Conservation (phyloP, 495 filamentous ascomycete species). For the Pyrenopolyporus hunteri region DNA sequence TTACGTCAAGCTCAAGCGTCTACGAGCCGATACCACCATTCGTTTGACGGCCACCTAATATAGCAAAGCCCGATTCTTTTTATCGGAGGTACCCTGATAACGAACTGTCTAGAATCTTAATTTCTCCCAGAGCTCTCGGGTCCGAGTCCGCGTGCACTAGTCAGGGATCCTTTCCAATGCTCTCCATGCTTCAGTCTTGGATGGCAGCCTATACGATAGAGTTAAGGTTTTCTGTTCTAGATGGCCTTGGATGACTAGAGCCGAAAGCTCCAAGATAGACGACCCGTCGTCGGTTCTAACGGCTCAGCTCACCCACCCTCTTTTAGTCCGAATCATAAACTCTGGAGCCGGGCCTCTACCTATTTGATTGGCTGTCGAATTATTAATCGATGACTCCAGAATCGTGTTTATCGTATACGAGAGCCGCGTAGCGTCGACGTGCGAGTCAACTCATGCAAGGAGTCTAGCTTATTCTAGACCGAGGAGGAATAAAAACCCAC, state of each 20-base stretch:
- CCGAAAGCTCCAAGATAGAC: background rate
- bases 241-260: background rate
- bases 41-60: too few species aligned
- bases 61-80: too few species aligned
- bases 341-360: too few species aligned
- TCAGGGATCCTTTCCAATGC: background rate
- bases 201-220: background rate
- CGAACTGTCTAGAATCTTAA: background rate
- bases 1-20: conserved; percentile 16
- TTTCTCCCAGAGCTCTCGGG: background rate
- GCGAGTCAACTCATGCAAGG: conserved; percentile 19
- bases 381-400: background rate
- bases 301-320: background rate
- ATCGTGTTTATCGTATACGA: background rate
- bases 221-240: conserved; percentile 4
- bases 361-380: background rate
- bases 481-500: background rate
- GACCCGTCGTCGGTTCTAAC: background rate
- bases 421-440: background rate
- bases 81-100: background rate
- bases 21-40: background rate
- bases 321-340: conserved; percentile 7
- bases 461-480: background rate
- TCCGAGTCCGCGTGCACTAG: background rate
- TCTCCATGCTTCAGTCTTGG: background rate